Percentiles rank a stretch among this genome's conserved stretches.
phyloP scores from a whole-genome alignment of 208 protist species.

The Wallacemonas collosoma region DNA sequence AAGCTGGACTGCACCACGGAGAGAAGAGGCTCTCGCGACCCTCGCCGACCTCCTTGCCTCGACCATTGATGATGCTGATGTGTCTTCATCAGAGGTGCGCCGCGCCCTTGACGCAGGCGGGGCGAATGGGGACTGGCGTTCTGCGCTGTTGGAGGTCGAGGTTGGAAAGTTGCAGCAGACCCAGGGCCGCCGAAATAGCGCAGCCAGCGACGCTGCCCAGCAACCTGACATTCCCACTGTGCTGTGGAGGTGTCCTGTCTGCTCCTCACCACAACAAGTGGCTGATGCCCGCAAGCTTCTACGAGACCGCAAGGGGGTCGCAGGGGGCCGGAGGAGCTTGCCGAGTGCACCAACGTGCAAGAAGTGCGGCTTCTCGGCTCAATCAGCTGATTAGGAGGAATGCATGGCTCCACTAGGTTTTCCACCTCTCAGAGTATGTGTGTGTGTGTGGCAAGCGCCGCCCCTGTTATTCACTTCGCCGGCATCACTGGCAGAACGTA shows the following conservation, averaged over 20 bases:
- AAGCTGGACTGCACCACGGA: slow-evolving; percentile 16
- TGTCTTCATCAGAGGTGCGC: slow-evolving; percentile 40
- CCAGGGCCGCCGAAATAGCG: slow-evolving; percentile 7
- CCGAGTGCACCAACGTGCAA: slow-evolving; percentile 11
- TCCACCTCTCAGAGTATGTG: background rate
- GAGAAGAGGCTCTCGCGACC: slow-evolving; percentile 33
- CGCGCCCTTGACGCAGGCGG: slow-evolving; percentile 22
- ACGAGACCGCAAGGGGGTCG: background rate
- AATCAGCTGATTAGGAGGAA: background rate
- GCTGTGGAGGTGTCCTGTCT: slow-evolving; percentile 13
- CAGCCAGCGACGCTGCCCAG: slow-evolving; percentile 20
- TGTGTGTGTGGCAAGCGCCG: background rate
- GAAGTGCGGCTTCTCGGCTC: slow-evolving; percentile 11
- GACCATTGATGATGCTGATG: slow-evolving; percentile 43
- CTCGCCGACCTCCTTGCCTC: slow-evolving; percentile 57
- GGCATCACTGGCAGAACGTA: no score
- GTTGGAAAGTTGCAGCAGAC: background rate
- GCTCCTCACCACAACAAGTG: slow-evolving; percentile 10
- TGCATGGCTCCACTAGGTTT: background rate
- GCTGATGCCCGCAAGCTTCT: slow-evolving; percentile 15
- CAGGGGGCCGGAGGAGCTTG: background rate
- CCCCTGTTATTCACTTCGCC: no score
- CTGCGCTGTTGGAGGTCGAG: background rate
- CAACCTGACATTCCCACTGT: background rate
- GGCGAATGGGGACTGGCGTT: slow-evolving; percentile 4